Evolutionary conservation across 352 stramenopile species (phyloP), one percentile per base, ranked within the genome.

Genomic region (Phytophthora foliorum): DNA sequence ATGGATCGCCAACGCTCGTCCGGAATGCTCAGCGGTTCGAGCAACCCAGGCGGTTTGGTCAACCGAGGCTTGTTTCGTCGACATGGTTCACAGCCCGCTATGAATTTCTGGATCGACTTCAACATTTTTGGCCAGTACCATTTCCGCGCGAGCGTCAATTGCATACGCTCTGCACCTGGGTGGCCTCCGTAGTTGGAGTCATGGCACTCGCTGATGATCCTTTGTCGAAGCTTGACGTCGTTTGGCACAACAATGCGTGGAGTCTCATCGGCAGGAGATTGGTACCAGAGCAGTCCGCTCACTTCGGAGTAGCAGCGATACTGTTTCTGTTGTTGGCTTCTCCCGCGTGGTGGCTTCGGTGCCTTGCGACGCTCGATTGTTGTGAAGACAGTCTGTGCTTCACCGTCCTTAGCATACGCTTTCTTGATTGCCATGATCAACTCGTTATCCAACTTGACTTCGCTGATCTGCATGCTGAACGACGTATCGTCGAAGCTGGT

Each of bases 71-170:
- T 71, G 55, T 71, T 66, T 4, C 63, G 29, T 34, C 38, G 45
- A 44, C 63, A 71, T 29, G 39, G 31, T n/a, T 72, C 53, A 48
- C 63, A 67, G 49, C 67, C 50, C 8, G 48, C 55, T 10, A 67
- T 57, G 22, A 44, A 72, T 39, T 25, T 44, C 24, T 57, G 63
- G 10, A 59, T 64, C 1, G 45, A 64, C 31, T 41, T 61, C 5
- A 71, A 17, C 46, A 71, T 71, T 19, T 41, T 58, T 0, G 42
- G 39, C 44, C 62, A 70, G 36, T 65, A 58, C 45, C 36, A 69
- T 1, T 36, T 42, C 2, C 46, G 52, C 1, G 53, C 44, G 3
- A 70, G 22, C 13, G 62, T 64, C 34, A 64, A 56, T 31, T 58
- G 64, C 25, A 45, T 64, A 0, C 54, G 13, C 4, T 64, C 62